Base-by-base conservation (phyloP, 2,329 filamentous ascomycete genomes). In the Cladosporium sp. region DNA sequence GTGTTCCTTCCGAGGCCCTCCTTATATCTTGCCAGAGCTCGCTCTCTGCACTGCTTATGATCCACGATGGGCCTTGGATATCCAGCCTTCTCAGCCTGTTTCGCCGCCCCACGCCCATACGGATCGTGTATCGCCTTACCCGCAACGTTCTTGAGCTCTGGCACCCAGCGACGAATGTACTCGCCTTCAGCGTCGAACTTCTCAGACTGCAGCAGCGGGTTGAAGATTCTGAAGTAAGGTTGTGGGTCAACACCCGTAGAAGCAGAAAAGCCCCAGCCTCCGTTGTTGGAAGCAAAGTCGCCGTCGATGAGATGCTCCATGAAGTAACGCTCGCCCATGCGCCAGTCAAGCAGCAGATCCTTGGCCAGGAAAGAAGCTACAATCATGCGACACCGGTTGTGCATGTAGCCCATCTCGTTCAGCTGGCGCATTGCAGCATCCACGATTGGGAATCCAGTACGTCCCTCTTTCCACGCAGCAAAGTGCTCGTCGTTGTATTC, bases 151-250 rank as follows among this genome's bases (percentile, higher is more conserved):
- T 79, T 82, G 67, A 97, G 79, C 79, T 97, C 93, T 0, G 88
- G 88, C 11, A 97, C 83, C 92, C 92, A 97, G 66, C 87, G 87
- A 47, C 90, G 84, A 65, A 97, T 96, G 76, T 94, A 97, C 26
- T 87, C 86, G 0, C 92, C 93, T 0, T 90, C 82, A 0, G 85
- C 81, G 74, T 97, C 93, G 71, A 96, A 97, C 78, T 90, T 93
- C 82, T 95, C 91, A 71, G 90, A 92, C 80, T 97, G 93, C 24
- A 92, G 79, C 54, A 92, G 76, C 0, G 93, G 93, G 73, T 96
- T 97, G 79, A 97, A 97, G 61, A 97, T 91, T 7, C 92, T 85
- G 69, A 97, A 97, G 75, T 96, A 97, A 0, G 93, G 92, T 78
- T 96, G 91, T 1, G 92, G 91, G 76, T 96, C 92, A 7, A 93